Evolutionary conservation across 169 alveolate genomes (phyloP), one percentile per base, ranked within the genome.

Genomic region (Theileria annulata): DNA sequence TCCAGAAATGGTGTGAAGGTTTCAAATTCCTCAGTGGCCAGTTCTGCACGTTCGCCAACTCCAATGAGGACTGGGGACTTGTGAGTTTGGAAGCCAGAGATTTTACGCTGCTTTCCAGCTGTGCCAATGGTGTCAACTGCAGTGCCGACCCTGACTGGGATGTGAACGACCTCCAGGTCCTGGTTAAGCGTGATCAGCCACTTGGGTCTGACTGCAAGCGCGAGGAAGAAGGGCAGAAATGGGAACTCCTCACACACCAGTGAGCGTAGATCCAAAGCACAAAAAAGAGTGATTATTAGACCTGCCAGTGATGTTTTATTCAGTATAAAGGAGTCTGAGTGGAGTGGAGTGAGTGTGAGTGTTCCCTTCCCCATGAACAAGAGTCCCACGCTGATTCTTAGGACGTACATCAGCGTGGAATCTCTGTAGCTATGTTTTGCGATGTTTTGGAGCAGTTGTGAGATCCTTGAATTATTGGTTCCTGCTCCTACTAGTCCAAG

Each of bases 1-100:
- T 84, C 90, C 4, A 84, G 75, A 30, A 73, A 80, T 5, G 82
- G 72, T 13, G 89, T 70, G 60, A 71, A 63, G 37, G 90, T 37
- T 3, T 67, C 75, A 47, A 48, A 35, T 10, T 84, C 85, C 63
- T 96, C 99, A 30, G 95, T 88, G 31, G 96, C 98, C 12, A 96
- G 89, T 86, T 96, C 99, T 30, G 98, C 98, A 71, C 98, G 91
- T 77, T 94, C 99, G 71, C 95, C 96, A 59, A 88, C 88, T 19
- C 95, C 94, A 17, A 95, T 87, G 48, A 95, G 95, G 28, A 97
- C 99, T 23, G 99, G 99, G 8, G 99, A 95, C 28, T 95, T 96
- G 86, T 98, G 99, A 13, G 99, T 98, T 87, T 97, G 99, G 94
- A 98, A 98, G 37, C 99, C 99, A 5, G 99, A 96, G 49, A 98